A percentile compares a stretch with the other conserved stretches of the same genome.
Conservation (phyloP, 306 rosid species). For the Boehmeria nivea region DNA sequence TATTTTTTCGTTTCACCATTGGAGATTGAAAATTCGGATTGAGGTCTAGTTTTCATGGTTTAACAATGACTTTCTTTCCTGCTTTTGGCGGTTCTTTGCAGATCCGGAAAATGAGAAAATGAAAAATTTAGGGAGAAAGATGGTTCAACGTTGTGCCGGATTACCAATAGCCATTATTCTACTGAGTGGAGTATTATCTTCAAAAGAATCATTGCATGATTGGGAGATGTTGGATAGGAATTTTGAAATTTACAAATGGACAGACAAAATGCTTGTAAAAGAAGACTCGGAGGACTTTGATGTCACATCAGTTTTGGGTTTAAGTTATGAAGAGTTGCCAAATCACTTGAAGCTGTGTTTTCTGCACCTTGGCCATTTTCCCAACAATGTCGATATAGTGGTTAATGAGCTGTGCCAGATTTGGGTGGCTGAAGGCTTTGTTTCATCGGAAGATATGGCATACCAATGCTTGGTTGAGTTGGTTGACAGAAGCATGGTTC, state of each 20-base stretch:
- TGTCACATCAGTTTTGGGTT: not conserved
- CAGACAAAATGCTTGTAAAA: not conserved
- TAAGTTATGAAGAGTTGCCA: not conserved
- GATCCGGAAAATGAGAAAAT: too few relatives aligned
- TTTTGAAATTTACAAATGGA: not conserved
- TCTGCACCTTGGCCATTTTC: not conserved
- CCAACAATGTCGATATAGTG: not conserved
- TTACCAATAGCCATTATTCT: not conserved
- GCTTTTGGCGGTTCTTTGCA: too few relatives aligned
- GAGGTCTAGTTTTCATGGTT: too few relatives aligned
- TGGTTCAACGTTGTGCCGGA: not conserved
- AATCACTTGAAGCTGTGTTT: not conserved
- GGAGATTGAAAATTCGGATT: too few relatives aligned
- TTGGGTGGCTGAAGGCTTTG: not conserved
- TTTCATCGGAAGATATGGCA: not conserved
- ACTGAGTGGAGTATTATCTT: not conserved
- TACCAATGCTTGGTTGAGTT: not conserved
- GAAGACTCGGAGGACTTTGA: not conserved
- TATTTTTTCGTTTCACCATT: too few relatives aligned
- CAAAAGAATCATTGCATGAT: not conserved
- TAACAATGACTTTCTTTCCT: too few relatives aligned
- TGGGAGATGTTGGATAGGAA: not conserved
- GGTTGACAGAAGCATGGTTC: slow-evolving; percentile 1
- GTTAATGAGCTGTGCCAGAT: not conserved
- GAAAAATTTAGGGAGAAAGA: too few relatives aligned